Evolutionary conservation across 306 rosid species (phyloP).

Genomic region (Rosa persica): DNA sequence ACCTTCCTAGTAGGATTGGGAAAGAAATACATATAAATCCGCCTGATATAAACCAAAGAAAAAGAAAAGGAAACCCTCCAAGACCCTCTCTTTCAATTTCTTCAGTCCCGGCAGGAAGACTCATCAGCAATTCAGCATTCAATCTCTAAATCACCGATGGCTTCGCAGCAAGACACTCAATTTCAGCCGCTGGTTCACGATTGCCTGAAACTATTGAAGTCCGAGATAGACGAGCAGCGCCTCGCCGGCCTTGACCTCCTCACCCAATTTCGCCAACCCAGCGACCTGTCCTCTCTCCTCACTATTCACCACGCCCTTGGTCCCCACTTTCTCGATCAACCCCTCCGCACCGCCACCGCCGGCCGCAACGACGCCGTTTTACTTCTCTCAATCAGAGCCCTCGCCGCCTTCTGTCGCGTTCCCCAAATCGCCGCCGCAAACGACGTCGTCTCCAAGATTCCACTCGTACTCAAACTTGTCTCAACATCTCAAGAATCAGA

Average conservation of each 20-base stretch:
- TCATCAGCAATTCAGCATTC: no score
- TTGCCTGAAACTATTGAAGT: neutral
- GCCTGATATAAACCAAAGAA: no score
- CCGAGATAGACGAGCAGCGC: neutral
- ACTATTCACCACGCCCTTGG: neutral
- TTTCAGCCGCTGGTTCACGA: neutral
- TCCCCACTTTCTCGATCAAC: neutral
- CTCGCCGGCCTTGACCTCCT: neutral
- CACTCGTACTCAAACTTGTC: slow-evolving; percentile 58
- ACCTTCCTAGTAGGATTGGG: no score
- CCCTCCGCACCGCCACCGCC: neutral
- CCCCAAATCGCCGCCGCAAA: slow-evolving; percentile 69
- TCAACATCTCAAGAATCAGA: slow-evolving; percentile 32
- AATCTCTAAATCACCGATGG: neutral
- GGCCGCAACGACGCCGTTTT: no score
- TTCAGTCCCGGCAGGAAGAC: no score
- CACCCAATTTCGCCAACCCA: neutral
- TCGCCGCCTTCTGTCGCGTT: slow-evolving; percentile 71
- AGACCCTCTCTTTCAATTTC: no score
- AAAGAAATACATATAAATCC: no score
- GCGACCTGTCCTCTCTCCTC: neutral
- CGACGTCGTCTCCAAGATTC: slow-evolving; percentile 61
- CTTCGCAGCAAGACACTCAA: neutral
- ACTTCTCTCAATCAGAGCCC: slow-evolving; percentile 50
- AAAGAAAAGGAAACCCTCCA: no score